These are phyloP conservation scores for Magnolia kwangsiensis DNA, from an alignment of 164 flowering plant species.

Conservation along the genomic window DNA sequence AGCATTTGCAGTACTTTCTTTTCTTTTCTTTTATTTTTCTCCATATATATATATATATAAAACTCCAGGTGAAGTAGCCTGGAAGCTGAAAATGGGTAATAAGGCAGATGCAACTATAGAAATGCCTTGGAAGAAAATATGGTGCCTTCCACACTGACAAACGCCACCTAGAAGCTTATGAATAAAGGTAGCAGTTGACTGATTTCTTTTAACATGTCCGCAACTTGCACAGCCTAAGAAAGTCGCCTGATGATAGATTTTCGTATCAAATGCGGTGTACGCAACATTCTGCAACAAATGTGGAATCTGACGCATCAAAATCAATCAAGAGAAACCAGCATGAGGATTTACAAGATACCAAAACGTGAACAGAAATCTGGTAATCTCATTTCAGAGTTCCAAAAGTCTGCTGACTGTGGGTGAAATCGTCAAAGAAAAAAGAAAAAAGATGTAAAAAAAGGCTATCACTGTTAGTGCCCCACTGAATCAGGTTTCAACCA, in stretches of 20 bases:
- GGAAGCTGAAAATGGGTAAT: no score
- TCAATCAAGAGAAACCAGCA: neutral
- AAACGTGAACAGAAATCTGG: neutral
- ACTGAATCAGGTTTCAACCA: slow-evolving; percentile 66
- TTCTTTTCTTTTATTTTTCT: no score
- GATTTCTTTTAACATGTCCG: neutral
- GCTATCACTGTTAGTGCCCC: neutral
- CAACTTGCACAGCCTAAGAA: neutral
- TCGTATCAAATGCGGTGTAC: neutral
- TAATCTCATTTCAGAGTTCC: neutral
- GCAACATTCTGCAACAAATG: neutral
- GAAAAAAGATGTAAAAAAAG: no score
- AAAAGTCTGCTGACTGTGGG: neutral
- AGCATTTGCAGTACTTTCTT: no score
- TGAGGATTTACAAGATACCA: neutral
- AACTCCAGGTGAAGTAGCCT: no score
- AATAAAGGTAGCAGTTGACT: neutral
- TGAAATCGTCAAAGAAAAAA: neutral
- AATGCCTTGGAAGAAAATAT: neutral
- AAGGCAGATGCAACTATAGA: neutral
- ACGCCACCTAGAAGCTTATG: neutral
- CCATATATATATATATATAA: no score
- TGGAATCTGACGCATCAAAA: neutral
- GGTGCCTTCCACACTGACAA: neutral
- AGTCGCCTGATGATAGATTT: neutral